Conservation (phyloP, 768 basidiomycete genomes). For the Hericium coralloides region DNA sequence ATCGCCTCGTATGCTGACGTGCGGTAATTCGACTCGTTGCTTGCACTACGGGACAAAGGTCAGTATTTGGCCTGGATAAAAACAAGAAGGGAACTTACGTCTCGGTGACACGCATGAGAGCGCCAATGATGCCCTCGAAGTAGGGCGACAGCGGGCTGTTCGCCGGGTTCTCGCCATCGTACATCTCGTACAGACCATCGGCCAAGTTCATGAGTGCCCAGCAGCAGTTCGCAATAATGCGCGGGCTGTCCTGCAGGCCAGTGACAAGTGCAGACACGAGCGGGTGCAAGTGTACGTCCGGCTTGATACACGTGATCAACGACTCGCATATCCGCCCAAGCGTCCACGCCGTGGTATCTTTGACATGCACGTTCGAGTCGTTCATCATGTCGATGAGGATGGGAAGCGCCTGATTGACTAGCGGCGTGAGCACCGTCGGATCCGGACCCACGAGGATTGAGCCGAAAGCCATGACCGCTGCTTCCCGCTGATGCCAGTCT, state of each 20-base stretch:
- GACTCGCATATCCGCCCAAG: constrained; percentile 91
- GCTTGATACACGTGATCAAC: constrained; percentile 77
- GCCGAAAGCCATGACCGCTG: constrained; percentile 97
- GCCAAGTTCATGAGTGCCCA: constrained; percentile 96
- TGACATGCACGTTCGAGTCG: constrained; percentile 77
- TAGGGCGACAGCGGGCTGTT: constrained; percentile 76
- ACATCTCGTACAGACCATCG: constrained; percentile 74
- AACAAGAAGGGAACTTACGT: constrained; percentile 39
- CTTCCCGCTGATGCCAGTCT: constrained; percentile 95
- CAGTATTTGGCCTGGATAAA: background rate
- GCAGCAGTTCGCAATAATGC: constrained; percentile 90
- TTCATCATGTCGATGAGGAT: constrained; percentile 94
- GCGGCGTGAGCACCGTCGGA: constrained; percentile 74
- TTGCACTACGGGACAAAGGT: constrained; percentile 34
- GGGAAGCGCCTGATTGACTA: constrained; percentile 90
- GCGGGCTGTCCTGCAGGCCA: constrained; percentile 71
- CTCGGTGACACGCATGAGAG: constrained; percentile 80
- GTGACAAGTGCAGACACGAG: constrained; percentile 76
- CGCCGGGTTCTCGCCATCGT: constrained; percentile 45
- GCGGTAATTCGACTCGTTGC: constrained; percentile 87
- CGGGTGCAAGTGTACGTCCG: constrained; percentile 78
- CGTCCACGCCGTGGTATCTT: constrained; percentile 98
- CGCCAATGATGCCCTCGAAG: constrained; percentile 79
- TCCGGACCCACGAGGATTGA: constrained; percentile 97
- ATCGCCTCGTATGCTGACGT: constrained; percentile 97